phyloP scores from a whole-genome alignment of 768 basidiomycete genomes.

The Suillus placidus region DNA sequence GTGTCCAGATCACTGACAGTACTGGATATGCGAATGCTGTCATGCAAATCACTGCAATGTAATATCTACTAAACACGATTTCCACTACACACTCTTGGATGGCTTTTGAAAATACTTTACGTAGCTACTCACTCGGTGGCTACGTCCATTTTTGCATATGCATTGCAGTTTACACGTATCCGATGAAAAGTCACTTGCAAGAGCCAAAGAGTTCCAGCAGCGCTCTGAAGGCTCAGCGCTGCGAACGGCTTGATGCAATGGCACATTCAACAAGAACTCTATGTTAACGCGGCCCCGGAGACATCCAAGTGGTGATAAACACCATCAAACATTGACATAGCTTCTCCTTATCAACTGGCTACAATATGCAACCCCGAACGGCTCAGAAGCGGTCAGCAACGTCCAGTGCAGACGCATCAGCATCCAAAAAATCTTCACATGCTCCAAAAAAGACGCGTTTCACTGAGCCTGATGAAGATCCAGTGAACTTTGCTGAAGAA shows the following conservation, averaged over 20 bases:
- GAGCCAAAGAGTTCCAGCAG: background rate
- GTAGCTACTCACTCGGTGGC: background rate
- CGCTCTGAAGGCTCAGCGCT: background rate
- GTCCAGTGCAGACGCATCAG: constrained; percentile 35
- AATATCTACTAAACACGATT: constrained; percentile 1
- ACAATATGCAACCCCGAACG: constrained; percentile 40
- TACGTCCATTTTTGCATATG: background rate
- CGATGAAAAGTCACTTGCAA: background rate
- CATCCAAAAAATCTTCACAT: constrained; percentile 29
- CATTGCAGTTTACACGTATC: background rate
- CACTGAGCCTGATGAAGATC: constrained; percentile 75
- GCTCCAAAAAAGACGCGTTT: constrained; percentile 75
- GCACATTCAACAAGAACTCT: background rate
- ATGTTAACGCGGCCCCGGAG: background rate
- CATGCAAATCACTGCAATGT: constrained; percentile 23
- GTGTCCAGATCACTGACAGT: constrained; percentile 60
- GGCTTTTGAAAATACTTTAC: background rate
- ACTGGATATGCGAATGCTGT: constrained; percentile 61
- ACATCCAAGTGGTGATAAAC: constrained; percentile 18
- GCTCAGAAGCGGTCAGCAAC: constrained; percentile 47
- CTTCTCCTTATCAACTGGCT: background rate
- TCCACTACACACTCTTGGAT: background rate
- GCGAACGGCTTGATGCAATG: background rate
- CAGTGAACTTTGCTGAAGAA: constrained; percentile 74
- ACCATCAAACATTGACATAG: constrained; percentile 19